A percentile compares a stretch with the other conserved stretches of the same genome.
phyloP scores from a whole-genome alignment of 257 asterid genomes.

The Gynochthodes officinalis region DNA sequence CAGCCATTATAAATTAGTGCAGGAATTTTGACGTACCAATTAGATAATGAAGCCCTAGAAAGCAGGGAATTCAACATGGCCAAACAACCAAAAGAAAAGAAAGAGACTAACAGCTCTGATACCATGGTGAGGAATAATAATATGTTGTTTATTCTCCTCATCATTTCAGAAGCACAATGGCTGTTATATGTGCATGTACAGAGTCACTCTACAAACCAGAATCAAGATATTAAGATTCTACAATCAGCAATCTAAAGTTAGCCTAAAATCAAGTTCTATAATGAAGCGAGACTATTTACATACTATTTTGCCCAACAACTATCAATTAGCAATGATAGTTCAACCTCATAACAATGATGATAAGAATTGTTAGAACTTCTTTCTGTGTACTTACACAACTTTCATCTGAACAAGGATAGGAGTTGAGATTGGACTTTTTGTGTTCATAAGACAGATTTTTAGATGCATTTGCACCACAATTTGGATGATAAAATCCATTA shows the following conservation, averaged over 20 bases:
- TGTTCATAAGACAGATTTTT: constrained; percentile 31
- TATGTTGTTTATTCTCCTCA: not conserved
- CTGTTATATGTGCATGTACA: not conserved
- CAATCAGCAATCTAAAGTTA: not conserved
- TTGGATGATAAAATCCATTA: constrained; percentile 36
- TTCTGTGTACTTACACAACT: constrained; percentile 47
- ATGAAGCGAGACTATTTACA: not conserved
- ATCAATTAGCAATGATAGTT: not conserved
- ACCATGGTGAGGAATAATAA: not conserved
- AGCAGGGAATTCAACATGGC: not conserved
- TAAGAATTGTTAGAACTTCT: not conserved
- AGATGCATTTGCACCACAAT: constrained; percentile 34
- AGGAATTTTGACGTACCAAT: not conserved
- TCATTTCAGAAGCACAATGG: not conserved
- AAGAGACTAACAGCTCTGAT: not conserved
- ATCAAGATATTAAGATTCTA: too few species aligned
- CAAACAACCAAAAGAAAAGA: not conserved
- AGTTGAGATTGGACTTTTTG: constrained; percentile 23
- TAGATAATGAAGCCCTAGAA: not conserved
- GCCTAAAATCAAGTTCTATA: not conserved
- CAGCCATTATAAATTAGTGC: not conserved
- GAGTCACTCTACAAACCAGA: not conserved
- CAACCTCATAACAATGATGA: not conserved
- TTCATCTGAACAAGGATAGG: constrained; percentile 39
- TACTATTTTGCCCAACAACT: not conserved